A percentile compares a stretch with the other conserved stretches of the same genome.
These are phyloP conservation scores for Xylaria castorea DNA, from an alignment of 495 filamentous ascomycete species.

Conservation along the genomic window DNA sequence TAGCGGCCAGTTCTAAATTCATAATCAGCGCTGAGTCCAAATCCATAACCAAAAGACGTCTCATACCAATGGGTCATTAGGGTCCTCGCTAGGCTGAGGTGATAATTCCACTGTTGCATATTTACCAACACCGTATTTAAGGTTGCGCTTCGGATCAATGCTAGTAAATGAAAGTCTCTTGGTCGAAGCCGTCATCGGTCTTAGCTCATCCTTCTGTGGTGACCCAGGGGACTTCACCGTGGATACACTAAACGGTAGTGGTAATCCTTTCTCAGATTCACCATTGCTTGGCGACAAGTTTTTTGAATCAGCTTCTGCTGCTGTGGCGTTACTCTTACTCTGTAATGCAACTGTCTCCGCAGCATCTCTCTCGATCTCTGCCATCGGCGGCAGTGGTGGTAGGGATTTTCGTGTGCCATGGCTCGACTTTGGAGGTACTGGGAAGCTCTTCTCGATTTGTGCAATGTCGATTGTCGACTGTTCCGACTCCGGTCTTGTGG, in stretches of 20 bases:
- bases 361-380: constrained; percentile 29
- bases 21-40: constrained; percentile 10
- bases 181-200: constrained; percentile 42
- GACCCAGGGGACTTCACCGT: constrained; percentile 26
- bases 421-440: constrained; percentile 26
- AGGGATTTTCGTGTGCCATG: constrained; percentile 36
- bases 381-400: constrained; percentile 36
- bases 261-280: constrained; percentile 20
- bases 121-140: constrained; percentile 56
- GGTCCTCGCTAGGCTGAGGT: constrained; percentile 57
- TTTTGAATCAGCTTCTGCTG: constrained; percentile 23
- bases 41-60: neutral
- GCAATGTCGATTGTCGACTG: constrained; percentile 33
- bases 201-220: constrained; percentile 33
- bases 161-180: constrained; percentile 46
- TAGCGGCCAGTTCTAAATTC: constrained; percentile 53
- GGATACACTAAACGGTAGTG: constrained; percentile 25
- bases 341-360: constrained; percentile 1
- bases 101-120: constrained; percentile 52
- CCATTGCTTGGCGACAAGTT: constrained; percentile 20
- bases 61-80: constrained; percentile 56
- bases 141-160: constrained; percentile 44
- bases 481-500: constrained; percentile 30
- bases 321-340: neutral
- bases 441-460: constrained; percentile 32